These are phyloP conservation scores for Hapsidospora chrysogenum DNA, from an alignment of 495 filamentous ascomycete species.

Conservation along the genomic window DNA sequence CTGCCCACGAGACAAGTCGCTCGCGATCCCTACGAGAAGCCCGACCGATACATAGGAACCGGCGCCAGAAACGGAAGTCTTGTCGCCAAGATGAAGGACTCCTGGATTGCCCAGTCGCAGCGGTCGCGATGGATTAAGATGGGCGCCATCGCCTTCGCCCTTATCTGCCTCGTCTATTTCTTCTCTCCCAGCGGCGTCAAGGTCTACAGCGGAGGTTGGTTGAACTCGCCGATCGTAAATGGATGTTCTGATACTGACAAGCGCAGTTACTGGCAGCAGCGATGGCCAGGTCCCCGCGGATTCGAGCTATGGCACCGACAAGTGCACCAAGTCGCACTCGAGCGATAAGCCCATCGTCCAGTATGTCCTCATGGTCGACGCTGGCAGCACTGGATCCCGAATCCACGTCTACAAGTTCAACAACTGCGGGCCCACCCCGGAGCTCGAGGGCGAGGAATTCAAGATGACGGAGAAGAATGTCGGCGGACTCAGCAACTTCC, in stretches of 20 bases:
- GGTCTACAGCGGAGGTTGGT: conserved; percentile 19
- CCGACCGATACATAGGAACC: conserved; percentile 34
- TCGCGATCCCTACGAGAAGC: conserved; percentile 42
- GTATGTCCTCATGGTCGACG: conserved; percentile 97
- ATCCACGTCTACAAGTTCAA: conserved; percentile 99
- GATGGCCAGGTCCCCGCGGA: conserved; percentile 39
- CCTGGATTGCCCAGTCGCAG: conserved; percentile 54
- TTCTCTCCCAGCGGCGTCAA: conserved; percentile 42
- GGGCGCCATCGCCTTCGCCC: conserved; percentile 54
- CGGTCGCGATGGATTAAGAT: conserved; percentile 70
- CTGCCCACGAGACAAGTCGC: conserved; percentile 38
- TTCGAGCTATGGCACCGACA: conserved; percentile 41
- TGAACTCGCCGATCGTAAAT: background rate
- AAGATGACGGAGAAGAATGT: conserved; percentile 66
- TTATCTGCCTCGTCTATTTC: conserved; percentile 63
- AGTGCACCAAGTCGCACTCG: conserved; percentile 68
- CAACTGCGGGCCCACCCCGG: conserved; percentile 91
- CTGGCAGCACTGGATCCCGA: conserved; percentile 89
- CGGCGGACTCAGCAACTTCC: conserved; percentile 76
- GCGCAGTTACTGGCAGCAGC: conserved; percentile 1
- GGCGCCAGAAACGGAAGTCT: conserved; percentile 23
- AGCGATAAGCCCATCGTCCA: conserved; percentile 84
- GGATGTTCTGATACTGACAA: background rate
- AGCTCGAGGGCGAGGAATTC: conserved; percentile 83
- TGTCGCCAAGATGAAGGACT: conserved; percentile 30